Conservation (phyloP, 805 yeast genomes). For the Nakazawaea wyomingensis region DNA sequence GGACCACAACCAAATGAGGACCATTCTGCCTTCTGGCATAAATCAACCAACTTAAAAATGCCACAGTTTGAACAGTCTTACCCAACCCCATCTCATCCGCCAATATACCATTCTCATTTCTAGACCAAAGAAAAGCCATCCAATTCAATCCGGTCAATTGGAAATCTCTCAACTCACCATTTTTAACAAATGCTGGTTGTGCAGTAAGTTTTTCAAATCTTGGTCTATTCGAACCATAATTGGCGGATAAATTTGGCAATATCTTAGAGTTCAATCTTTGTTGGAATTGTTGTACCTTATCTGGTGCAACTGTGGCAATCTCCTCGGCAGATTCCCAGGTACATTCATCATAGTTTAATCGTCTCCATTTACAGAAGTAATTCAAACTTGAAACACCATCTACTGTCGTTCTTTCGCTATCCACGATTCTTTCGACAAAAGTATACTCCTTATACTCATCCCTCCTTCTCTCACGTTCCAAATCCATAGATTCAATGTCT, state of each 20-base stretch:
- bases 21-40: conserved; percentile 97
- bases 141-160: conserved; percentile 97
- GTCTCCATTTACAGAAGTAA: conserved; percentile 89
- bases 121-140: conserved; percentile 99
- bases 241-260: conserved; percentile 73
- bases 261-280: conserved; percentile 78
- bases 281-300: conserved; percentile 78
- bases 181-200: conserved; percentile 87
- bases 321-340: conserved; percentile 94
- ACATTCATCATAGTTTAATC: conserved; percentile 90
- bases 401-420: conserved; percentile 67
- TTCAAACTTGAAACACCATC: conserved; percentile 64
- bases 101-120: conserved; percentile 93
- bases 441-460: conserved; percentile 83
- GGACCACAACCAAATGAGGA: conserved; percentile 95
- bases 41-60: conserved; percentile 90
- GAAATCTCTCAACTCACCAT: conserved; percentile 92
- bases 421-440: conserved; percentile 84
- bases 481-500: conserved; percentile 89
- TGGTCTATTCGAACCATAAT: conserved; percentile 73
- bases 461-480: conserved; percentile 77
- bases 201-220: conserved; percentile 77
- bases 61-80: conserved; percentile 94
- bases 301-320: conserved; percentile 80
- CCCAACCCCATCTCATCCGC: conserved; percentile 99